These are phyloP conservation scores for Phylloporus sp. DNA, from an alignment of 1,284 basidiomycete species.

Conservation along the genomic window DNA sequence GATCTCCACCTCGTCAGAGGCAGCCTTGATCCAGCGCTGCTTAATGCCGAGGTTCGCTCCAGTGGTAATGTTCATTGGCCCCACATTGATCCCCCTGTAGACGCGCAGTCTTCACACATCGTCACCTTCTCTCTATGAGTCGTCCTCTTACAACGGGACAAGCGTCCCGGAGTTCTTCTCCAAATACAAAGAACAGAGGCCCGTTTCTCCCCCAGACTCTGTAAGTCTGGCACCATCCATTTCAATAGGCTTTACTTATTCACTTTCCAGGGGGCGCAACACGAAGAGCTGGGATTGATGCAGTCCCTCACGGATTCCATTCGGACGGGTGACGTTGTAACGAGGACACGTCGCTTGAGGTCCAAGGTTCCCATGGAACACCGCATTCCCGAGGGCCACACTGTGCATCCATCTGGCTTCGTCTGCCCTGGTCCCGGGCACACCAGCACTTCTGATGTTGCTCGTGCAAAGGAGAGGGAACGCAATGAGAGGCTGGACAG, in stretches of 20 bases:
- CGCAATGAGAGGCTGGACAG: slow-evolving; percentile 30
- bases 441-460: slow-evolving; percentile 27
- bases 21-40: slow-evolving; percentile 43
- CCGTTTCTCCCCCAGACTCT: background rate
- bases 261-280: slow-evolving; percentile 3
- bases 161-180: slow-evolving; percentile 41
- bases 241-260: background rate
- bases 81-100: background rate
- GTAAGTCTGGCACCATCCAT: slow-evolving; percentile 15
- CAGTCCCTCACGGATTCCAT: slow-evolving; percentile 32
- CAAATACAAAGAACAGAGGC: slow-evolving; percentile 34
- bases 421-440: slow-evolving; percentile 42
- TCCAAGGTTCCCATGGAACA: slow-evolving; percentile 41
- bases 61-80: background rate
- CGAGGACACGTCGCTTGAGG: slow-evolving; percentile 35
- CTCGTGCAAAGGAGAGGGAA: slow-evolving; percentile 37
- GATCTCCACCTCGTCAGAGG: slow-evolving; percentile 47
- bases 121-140: slow-evolving; percentile 22
- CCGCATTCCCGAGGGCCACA: slow-evolving; percentile 25
- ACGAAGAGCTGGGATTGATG: slow-evolving; percentile 34
- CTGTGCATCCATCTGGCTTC: slow-evolving; percentile 43
- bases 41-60: background rate
- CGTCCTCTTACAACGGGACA: slow-evolving; percentile 37
- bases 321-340: slow-evolving; percentile 36
- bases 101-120: slow-evolving; percentile 41